Conservation (phyloP, 208 protist species). For the Wallacemonas collosoma region DNA sequence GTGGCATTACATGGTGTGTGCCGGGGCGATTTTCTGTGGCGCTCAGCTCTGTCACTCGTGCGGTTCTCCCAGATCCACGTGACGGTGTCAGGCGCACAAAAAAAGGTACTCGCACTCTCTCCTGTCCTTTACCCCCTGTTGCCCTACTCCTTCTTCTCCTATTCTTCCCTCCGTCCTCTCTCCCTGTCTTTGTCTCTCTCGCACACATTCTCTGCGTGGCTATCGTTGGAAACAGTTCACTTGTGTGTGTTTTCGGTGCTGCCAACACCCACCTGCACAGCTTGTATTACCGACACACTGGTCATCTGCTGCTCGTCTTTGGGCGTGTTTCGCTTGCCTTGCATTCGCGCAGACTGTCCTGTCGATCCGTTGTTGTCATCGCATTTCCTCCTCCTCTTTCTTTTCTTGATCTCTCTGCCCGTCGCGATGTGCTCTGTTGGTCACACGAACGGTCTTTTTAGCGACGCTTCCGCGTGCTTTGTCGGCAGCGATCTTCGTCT, state of each 20-base stretch:
- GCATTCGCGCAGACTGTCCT: too few species aligned
- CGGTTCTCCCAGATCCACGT: not conserved
- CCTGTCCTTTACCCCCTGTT: not conserved
- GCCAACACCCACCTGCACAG: too few species aligned
- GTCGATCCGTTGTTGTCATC: not conserved
- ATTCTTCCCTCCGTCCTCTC: not conserved
- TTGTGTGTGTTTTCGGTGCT: too few species aligned
- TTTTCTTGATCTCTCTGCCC: slow-evolving; percentile 5
- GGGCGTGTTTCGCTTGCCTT: too few species aligned
- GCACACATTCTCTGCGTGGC: too few species aligned
- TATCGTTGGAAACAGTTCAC: too few species aligned
- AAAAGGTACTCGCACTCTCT: too few species aligned
- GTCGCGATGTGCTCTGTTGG: slow-evolving; percentile 56
- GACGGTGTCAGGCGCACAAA: too few species aligned
- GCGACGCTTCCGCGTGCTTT: slow-evolving; percentile 77
- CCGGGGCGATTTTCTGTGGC: not conserved
- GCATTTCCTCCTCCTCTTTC: not conserved
- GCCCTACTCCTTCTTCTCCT: not conserved
- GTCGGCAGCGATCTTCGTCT: slow-evolving; percentile 55
- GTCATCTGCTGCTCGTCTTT: too few species aligned
- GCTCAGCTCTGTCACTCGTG: not conserved
- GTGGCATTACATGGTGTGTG: not conserved
- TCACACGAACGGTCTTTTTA: slow-evolving; percentile 61
- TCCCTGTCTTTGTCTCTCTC: not conserved
- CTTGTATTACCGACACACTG: too few species aligned